phyloP scores from a whole-genome alignment of 306 rosid genomes.

The Prunus fruticosa region DNA sequence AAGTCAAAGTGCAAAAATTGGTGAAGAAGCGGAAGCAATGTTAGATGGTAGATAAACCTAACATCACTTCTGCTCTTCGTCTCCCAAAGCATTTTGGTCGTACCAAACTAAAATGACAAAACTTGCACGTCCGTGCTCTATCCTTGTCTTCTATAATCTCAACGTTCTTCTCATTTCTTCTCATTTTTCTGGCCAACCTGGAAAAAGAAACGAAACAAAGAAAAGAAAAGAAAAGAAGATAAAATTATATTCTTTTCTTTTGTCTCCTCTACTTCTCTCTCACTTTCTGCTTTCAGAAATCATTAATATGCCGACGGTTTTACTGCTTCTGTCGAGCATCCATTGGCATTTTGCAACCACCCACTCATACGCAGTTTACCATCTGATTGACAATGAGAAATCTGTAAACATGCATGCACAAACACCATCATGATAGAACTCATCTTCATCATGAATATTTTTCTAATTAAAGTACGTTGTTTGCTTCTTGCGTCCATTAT shows the following conservation, averaged over 20 bases:
- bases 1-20: slow-evolving; percentile 44
- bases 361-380: slow-evolving; percentile 17
- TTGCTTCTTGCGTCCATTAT: slow-evolving; percentile 2
- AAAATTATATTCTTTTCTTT: neutral
- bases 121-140: slow-evolving; percentile 25
- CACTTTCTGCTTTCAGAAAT: slow-evolving; percentile 14
- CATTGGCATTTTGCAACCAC: slow-evolving; percentile 4
- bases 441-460: slow-evolving; percentile 5
- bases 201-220: neutral
- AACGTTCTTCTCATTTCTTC: neutral
- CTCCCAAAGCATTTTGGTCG: slow-evolving; percentile 26
- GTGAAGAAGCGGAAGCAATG: slow-evolving; percentile 43
- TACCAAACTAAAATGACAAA: slow-evolving; percentile 33
- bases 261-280: slow-evolving; percentile 1
- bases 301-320: slow-evolving; percentile 11
- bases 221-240: neutral
- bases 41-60: slow-evolving; percentile 45
- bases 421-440: slow-evolving; percentile 30
- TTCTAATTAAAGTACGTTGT: slow-evolving; percentile 3
- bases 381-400: slow-evolving; percentile 9
- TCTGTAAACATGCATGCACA: slow-evolving; percentile 37
- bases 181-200: neutral
- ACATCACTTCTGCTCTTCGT: slow-evolving; percentile 22
- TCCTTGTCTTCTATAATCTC: neutral
- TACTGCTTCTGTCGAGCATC: slow-evolving; percentile 14